Percentiles rank a stretch among this genome's conserved stretches.
Evolutionary conservation across 805 yeast genomes (phyloP).

Genomic region (Candida vaughaniae): DNA sequence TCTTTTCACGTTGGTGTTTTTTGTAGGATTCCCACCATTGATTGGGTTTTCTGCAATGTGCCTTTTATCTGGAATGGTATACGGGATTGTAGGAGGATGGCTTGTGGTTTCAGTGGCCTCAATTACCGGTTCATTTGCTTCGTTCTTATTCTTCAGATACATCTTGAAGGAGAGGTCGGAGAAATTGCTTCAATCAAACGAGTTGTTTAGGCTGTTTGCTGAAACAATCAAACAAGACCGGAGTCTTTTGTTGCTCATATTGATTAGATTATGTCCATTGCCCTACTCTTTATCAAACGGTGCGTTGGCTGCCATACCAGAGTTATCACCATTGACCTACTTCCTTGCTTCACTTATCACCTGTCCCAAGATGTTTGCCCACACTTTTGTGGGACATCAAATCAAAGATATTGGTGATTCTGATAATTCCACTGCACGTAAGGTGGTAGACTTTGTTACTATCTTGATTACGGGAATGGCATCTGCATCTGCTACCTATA

Average conservation of each 20-base stretch:
- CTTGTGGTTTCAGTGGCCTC: conserved; percentile 67
- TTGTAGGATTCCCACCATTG: conserved; percentile 87
- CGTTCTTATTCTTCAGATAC: conserved; percentile 68
- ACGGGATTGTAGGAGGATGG: conserved; percentile 83
- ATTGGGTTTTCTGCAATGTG: conserved; percentile 75
- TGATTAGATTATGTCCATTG: conserved; percentile 84
- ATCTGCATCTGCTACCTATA: conserved; percentile 59
- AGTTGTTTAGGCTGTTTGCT: conserved; percentile 69
- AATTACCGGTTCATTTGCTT: conserved; percentile 67
- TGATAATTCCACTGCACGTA: conserved; percentile 47
- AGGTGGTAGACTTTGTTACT: conserved; percentile 61
- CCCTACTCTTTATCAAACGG: conserved; percentile 93
- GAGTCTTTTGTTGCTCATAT: conserved; percentile 59
- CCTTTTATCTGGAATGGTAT: conserved; percentile 73
- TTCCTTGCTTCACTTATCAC: conserved; percentile 69
- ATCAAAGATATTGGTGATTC: conserved; percentile 65
- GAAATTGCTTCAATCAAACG: conserved; percentile 57
- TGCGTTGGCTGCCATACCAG: conserved; percentile 85
- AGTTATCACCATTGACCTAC: conserved; percentile 61
- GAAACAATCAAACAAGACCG: conserved; percentile 65
- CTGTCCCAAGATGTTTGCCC: conserved; percentile 79
- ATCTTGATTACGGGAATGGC: conserved; percentile 56
- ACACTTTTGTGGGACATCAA: conserved; percentile 75
- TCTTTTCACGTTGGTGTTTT: conserved; percentile 52
- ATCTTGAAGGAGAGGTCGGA: conserved; percentile 58